These are phyloP conservation scores for Komagataella phaffii DNA, from an alignment of 805 yeast species.

Conservation along the genomic window DNA sequence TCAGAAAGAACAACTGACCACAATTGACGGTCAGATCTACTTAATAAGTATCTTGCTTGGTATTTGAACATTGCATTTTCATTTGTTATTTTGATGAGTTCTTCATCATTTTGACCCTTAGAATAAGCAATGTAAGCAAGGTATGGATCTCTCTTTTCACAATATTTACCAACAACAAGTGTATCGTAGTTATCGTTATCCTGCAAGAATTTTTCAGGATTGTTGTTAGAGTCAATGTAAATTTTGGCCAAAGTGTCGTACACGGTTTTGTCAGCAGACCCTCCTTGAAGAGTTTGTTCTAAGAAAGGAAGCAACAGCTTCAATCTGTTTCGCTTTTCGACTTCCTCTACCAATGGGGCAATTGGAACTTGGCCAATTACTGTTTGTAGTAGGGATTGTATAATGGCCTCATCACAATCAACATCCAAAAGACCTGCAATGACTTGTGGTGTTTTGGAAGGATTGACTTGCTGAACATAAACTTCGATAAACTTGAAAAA, in stretches of 20 bases:
- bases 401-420: constrained; percentile 87
- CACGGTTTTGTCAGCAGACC: constrained; percentile 81
- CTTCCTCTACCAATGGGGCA: constrained; percentile 79
- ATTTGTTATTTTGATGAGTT: constrained; percentile 82
- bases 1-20: constrained; percentile 71
- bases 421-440: constrained; percentile 93
- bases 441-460: constrained; percentile 91
- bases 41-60: constrained; percentile 91
- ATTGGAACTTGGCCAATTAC: constrained; percentile 94
- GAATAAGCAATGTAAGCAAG: constrained; percentile 96
- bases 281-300: constrained; percentile 75
- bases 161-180: constrained; percentile 91
- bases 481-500: constrained; percentile 95
- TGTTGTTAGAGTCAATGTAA: constrained; percentile 93
- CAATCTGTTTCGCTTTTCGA: constrained; percentile 90
- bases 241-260: constrained; percentile 94
- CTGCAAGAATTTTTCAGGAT: constrained; percentile 91
- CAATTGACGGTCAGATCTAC: constrained; percentile 72
- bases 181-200: constrained; percentile 88
- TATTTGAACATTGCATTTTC: constrained; percentile 97
- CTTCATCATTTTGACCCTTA: constrained; percentile 86
- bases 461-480: constrained; percentile 95
- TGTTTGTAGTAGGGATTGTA: constrained; percentile 65
- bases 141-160: constrained; percentile 98
- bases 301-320: constrained; percentile 86